A percentile compares a stretch with the other conserved stretches of the same genome.
phyloP scores from a whole-genome alignment of 306 rosid species.

The Geum urbanum region DNA sequence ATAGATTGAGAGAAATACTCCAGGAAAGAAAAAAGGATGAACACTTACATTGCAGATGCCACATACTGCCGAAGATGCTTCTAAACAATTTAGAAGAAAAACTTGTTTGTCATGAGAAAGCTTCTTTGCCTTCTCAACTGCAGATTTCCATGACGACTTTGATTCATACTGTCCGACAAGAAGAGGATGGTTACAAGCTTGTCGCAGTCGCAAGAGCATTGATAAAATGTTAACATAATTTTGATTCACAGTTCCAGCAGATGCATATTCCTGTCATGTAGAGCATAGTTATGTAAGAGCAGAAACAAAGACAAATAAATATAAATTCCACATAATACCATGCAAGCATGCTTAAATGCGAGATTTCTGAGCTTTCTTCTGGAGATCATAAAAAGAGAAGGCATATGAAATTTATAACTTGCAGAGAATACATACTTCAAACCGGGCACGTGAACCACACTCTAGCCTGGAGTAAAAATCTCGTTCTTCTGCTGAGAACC shows the following conservation, averaged over 20 bases:
- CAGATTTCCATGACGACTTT: slow-evolving; percentile 66
- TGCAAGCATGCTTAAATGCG: neutral
- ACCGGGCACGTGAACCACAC: slow-evolving; percentile 96
- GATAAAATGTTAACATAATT: slow-evolving; percentile 89
- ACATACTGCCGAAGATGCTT: slow-evolving; percentile 82
- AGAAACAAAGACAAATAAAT: neutral
- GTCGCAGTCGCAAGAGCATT: slow-evolving; percentile 99
- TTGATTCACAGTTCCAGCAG: slow-evolving; percentile 98
- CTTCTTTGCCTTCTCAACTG: slow-evolving; percentile 71
- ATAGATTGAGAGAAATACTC: too few species aligned
- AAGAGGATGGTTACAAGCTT: slow-evolving; percentile 96
- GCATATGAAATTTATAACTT: slow-evolving; percentile 16
- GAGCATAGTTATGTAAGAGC: slow-evolving; percentile 7
- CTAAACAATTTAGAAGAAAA: slow-evolving; percentile 63
- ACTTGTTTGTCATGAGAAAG: slow-evolving; percentile 64
- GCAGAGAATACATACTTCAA: slow-evolving; percentile 54
- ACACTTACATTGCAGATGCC: slow-evolving; percentile 81
- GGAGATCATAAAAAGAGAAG: too few species aligned
- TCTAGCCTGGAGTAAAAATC: slow-evolving; percentile 84
- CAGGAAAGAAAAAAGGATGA: neutral
- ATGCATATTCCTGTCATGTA: slow-evolving; percentile 96
- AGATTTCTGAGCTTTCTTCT: neutral
- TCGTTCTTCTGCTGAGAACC: slow-evolving; percentile 82
- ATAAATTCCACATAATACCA: neutral
- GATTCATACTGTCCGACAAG: slow-evolving; percentile 76